Evolutionary conservation across 1,139 yeast genomes (phyloP), one percentile per base, ranked within the genome.

Genomic region (Meyerozyma athensensis): DNA sequence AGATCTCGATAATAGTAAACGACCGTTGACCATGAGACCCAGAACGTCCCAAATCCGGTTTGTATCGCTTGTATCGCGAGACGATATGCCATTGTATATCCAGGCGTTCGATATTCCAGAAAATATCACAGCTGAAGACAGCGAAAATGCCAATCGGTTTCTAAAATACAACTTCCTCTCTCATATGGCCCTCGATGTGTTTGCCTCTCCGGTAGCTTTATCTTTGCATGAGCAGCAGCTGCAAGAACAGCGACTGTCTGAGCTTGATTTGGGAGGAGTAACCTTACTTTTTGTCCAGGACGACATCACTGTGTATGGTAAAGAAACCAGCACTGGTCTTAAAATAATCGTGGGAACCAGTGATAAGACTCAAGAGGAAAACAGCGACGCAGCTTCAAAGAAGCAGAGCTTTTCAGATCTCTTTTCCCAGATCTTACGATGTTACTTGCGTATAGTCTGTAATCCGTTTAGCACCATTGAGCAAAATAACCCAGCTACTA

Each of bases 151-250:
- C 39, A 72, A 76, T 46, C 66, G 65, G 42, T 61, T 75, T 38
- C 59, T 80, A 26, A 77, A 78, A 47, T 79, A 77, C 58, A 79
- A 80, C 50, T 79, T 79, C 46, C 58, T 80, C 23, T 71, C 83
- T 12, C 84, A 80, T 52, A 79, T 80, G 82, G 79, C 85, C 2
- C 56, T 80, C 18, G 86, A 80, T 53, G 69, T 79, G 16, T 78
- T 80, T 47, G 63, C 78, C 23, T 73, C 81, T 14, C 81, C 82
- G 1, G 43, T 66, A n/a, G 61, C 72, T 28, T 44, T 66, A 32
- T 50, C 58, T 32, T 50, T 68, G 34, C 54, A 73, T 18, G 73
- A 68, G 42, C 70, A 62, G 40, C 70, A 65, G 34, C 72, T 63
- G 31, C 59, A 61, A 8, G 41, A 43, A n/a, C 70, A 65, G 33